Evolutionary conservation across 768 basidiomycete genomes (phyloP).

Genomic region (Calvatia gigantea): DNA sequence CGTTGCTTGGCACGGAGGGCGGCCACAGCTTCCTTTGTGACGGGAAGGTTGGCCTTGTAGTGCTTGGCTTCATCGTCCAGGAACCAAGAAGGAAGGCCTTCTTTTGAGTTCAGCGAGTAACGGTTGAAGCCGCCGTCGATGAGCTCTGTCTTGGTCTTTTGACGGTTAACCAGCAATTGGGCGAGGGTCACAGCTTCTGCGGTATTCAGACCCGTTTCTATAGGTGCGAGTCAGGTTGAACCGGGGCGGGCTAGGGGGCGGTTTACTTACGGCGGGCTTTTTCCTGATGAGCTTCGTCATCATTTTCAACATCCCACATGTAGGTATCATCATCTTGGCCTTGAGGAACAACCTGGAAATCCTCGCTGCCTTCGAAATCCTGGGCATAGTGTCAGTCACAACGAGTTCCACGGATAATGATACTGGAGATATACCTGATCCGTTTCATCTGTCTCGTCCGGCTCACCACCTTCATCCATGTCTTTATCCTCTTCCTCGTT

Average conservation of each 20-base stretch:
- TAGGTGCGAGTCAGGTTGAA: slow-evolving; percentile 7
- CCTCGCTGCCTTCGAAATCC: slow-evolving; percentile 32
- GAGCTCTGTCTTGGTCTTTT: slow-evolving; percentile 83
- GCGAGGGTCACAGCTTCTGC: slow-evolving; percentile 91
- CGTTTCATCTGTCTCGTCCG: slow-evolving; percentile 17
- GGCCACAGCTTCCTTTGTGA: slow-evolving; percentile 92
- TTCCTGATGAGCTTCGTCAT: slow-evolving; percentile 61
- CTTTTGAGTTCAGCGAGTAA: slow-evolving; percentile 88
- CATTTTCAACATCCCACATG: slow-evolving; percentile 81
- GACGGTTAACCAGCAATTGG: slow-evolving; percentile 84
- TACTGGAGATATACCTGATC: neutral
- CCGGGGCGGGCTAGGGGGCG: neutral
- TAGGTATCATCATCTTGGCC: slow-evolving; percentile 57
- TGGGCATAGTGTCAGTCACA: neutral
- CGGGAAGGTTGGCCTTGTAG: slow-evolving; percentile 93
- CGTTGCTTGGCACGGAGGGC: slow-evolving; percentile 87
- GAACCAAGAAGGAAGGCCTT: slow-evolving; percentile 94
- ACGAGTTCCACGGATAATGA: neutral
- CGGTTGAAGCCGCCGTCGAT: slow-evolving; percentile 96
- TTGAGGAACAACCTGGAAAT: slow-evolving; percentile 75
- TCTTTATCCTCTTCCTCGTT: slow-evolving; percentile 26
- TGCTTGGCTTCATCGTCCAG: slow-evolving; percentile 92
- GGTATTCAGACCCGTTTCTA: slow-evolving; percentile 67
- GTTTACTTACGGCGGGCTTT: slow-evolving; percentile 60
- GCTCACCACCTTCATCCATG: slow-evolving; percentile 21